phyloP scores from a whole-genome alignment of 768 basidiomycete genomes.

The Amanita rubescens region DNA sequence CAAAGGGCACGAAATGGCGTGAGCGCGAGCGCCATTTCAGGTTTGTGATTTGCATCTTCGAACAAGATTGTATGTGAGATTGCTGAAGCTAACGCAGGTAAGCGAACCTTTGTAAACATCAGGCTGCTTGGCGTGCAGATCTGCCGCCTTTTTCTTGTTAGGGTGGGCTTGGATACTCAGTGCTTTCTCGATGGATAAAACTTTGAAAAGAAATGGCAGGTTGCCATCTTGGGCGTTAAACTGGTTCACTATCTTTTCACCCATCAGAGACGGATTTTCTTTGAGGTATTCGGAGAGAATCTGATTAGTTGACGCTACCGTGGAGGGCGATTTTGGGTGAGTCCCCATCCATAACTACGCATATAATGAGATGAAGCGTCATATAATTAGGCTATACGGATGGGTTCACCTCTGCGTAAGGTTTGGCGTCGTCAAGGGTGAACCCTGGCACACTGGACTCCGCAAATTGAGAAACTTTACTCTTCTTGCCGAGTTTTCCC shows the following conservation, averaged over 20 bases:
- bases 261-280: conserved; percentile 62
- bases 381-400: background rate
- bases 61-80: background rate
- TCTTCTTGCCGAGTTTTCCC: conserved; percentile 77
- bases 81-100: background rate
- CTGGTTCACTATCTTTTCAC: conserved; percentile 42
- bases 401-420: conserved; percentile 84
- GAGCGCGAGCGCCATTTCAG: conserved; percentile 97
- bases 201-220: conserved; percentile 89
- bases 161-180: conserved; percentile 91
- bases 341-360: conserved; percentile 98
- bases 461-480: conserved; percentile 87
- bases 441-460: conserved; percentile 55
- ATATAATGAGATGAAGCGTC: conserved; percentile 7
- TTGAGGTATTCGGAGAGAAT: conserved; percentile 55
- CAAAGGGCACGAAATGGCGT: conserved; percentile 88
- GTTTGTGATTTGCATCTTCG: conserved; percentile 92
- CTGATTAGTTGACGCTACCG: conserved; percentile 26
- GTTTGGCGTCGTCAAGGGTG: conserved; percentile 55
- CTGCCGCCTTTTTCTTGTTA: conserved; percentile 74
- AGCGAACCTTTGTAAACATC: conserved; percentile 84
- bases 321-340: conserved; percentile 61
- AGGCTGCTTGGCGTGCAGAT: conserved; percentile 58
- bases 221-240: conserved; percentile 56
- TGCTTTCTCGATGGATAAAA: conserved; percentile 83